Evolutionary conservation across 2,329 filamentous ascomycete species (phyloP), one percentile per base, ranked within the genome.

Genomic region (Rosellinia necatrix): DNA sequence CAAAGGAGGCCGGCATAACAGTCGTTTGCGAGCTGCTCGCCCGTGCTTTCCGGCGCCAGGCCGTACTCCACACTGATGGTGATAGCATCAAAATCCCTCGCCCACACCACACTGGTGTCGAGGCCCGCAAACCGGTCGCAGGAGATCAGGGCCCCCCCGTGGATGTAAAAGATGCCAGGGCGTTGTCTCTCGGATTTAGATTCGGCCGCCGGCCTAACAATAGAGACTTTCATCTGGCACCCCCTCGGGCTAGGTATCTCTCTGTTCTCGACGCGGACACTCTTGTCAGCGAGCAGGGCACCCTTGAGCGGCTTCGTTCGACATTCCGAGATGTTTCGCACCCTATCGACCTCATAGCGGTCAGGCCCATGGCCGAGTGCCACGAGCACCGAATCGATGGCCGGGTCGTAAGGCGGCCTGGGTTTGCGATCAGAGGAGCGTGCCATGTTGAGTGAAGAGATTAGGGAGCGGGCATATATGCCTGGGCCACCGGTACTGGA

Each of bases 1-100:
- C 72, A 75, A 19, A 67, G 54, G 3, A 75, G 53, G 9, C 66
- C 71, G 6, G 72, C 69, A 58, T 76, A 76, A 56, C 73, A 71
- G 61, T 81, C 76, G 56, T 64, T 60, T 7, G 58, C 66, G 4
- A 65, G 65, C 47, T 65, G 58, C 32, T 65, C 66, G 40, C 68
- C 68, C 5, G 58, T 61, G 48, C 61, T 66, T 53, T 71, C 69
- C 22, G 69, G 69, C 40, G 69, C 68, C 42, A 66, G 67, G 42
- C 68, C 67, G 41, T 71, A 71, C 59, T 71, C 69, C 49, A 70
- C 66, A 58, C 68, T 70, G 34, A 71, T 59, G 42, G 65, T 67
- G 62, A 70, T 66, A 46, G 67, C 68, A 34, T 65, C 63, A 41
- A 70, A 57, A 30, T 69, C 65, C 47, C 56, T 60, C 21, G 68